These are phyloP conservation scores for Dictyostelium intermedium DNA, from an alignment of 78 protist species.

Conservation along the genomic window DNA sequence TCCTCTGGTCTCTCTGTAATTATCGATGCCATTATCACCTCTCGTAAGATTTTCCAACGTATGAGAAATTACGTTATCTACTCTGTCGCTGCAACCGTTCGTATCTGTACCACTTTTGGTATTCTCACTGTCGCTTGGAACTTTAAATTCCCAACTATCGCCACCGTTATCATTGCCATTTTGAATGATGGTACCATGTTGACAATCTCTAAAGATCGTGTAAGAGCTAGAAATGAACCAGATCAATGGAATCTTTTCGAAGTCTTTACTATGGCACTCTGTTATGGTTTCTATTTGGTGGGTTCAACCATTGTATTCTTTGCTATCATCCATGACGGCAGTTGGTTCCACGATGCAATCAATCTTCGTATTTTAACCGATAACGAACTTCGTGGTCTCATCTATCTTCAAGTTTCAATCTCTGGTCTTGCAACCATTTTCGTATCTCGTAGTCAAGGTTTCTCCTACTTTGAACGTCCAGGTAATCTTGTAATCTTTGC, in stretches of 20 bases:
- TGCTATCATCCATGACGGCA: constrained; percentile 63
- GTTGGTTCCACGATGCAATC: constrained; percentile 54
- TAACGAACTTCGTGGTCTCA: constrained; percentile 80
- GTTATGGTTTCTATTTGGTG: constrained; percentile 82
- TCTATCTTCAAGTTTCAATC: constrained; percentile 86
- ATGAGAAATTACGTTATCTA: constrained; percentile 89
- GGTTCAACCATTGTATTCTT: constrained; percentile 82
- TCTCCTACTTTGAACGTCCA: constrained; percentile 87
- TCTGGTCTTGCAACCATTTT: constrained; percentile 87
- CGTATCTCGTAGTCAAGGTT: constrained; percentile 76
- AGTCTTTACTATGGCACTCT: constrained; percentile 55
- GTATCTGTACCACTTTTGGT: constrained; percentile 84
- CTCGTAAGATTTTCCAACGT: constrained; percentile 91
- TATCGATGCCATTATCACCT: constrained; percentile 83
- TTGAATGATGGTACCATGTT: constrained; percentile 91
- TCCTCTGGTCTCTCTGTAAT: constrained; percentile 92
- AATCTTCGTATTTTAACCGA: constrained; percentile 22
- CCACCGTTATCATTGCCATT: constrained; percentile 88
- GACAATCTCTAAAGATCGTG: constrained; percentile 88
- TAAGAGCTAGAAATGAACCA: constrained; percentile 79
- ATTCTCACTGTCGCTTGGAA: constrained; percentile 80
- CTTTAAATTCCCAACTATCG: constrained; percentile 87
- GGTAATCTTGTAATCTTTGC: constrained; percentile 78
- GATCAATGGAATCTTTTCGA: constrained; percentile 84
- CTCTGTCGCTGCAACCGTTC: constrained; percentile 80